A percentile compares a stretch with the other conserved stretches of the same genome.
Evolutionary conservation across 805 yeast genomes (phyloP).

Genomic region (Spencermartinsiella europaea): DNA sequence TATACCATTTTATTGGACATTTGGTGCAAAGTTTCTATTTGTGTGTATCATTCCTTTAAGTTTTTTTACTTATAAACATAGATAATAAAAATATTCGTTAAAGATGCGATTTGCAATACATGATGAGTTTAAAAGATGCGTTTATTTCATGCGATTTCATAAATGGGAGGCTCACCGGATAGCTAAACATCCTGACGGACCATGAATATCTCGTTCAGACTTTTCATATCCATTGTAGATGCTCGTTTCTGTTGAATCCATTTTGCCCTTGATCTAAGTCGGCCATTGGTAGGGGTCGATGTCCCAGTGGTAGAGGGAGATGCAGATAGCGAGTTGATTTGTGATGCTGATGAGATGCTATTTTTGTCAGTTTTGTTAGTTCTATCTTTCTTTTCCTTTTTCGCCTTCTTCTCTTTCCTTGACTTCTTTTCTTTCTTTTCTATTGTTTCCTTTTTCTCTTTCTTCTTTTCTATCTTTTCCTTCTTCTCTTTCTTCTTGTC

Average conservation of each 20-base stretch:
- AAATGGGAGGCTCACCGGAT: neutral
- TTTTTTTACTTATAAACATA: no score
- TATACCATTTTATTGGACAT: no score
- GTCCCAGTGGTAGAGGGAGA: neutral
- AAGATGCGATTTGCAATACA: neutral
- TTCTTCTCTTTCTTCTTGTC: slow-evolving; percentile 29
- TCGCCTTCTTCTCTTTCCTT: slow-evolving; percentile 26
- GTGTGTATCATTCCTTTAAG: no score
- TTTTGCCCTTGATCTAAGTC: slow-evolving; percentile 71
- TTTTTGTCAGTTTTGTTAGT: slow-evolving; percentile 21
- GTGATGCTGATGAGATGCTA: neutral
- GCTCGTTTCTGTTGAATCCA: slow-evolving; percentile 90
- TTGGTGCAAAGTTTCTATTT: no score
- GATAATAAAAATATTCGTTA: no score
- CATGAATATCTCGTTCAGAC: slow-evolving; percentile 92
- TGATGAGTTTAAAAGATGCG: no score
- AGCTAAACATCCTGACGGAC: slow-evolving; percentile 31
- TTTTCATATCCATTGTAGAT: slow-evolving; percentile 83
- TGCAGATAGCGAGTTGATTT: slow-evolving; percentile 18
- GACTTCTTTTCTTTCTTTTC: slow-evolving; percentile 25
- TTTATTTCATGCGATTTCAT: neutral
- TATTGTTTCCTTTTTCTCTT: slow-evolving; percentile 26
- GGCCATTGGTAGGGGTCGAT: slow-evolving; percentile 13
- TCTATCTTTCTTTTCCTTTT: slow-evolving; percentile 22
- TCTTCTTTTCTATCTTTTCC: slow-evolving; percentile 29